These are phyloP conservation scores for Drosera spatulata DNA, from an alignment of 179 eudicot species.

Conservation along the genomic window DNA sequence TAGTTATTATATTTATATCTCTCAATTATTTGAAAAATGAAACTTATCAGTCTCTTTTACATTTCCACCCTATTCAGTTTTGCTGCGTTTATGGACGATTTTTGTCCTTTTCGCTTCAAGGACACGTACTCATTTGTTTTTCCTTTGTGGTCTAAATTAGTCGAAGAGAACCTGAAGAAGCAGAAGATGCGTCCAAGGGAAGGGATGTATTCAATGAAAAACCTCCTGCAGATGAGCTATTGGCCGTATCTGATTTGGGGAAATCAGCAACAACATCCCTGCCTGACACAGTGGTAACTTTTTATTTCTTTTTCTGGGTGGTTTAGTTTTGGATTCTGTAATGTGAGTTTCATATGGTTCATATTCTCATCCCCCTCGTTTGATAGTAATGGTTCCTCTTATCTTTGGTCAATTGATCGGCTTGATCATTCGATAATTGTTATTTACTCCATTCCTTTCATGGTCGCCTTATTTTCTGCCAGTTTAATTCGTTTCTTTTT, in stretches of 20 bases:
- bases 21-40: too few species aligned
- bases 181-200: slow-evolving; percentile 92
- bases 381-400: background rate
- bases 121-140: slow-evolving; percentile 3
- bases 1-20: too few species aligned
- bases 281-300: slow-evolving; percentile 87
- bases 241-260: slow-evolving; percentile 91
- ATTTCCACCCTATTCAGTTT: too few species aligned
- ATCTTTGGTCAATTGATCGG: background rate
- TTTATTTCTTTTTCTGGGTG: background rate
- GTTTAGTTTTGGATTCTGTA: background rate
- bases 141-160: slow-evolving; percentile 29
- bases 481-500: background rate
- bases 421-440: background rate
- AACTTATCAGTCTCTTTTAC: too few species aligned
- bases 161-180: slow-evolving; percentile 96
- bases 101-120: too few species aligned
- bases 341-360: too few species aligned
- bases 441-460: background rate
- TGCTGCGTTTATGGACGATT: too few species aligned
- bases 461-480: too few species aligned
- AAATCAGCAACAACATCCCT: slow-evolving; percentile 64
- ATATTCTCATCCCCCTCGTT: too few species aligned
- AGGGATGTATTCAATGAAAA: slow-evolving; percentile 95
- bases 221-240: slow-evolving; percentile 95